Percentiles rank a stretch among this genome's conserved stretches.
Conservation (phyloP, 352 stramenopile species). For the Phytophthora fragariae region DNA sequence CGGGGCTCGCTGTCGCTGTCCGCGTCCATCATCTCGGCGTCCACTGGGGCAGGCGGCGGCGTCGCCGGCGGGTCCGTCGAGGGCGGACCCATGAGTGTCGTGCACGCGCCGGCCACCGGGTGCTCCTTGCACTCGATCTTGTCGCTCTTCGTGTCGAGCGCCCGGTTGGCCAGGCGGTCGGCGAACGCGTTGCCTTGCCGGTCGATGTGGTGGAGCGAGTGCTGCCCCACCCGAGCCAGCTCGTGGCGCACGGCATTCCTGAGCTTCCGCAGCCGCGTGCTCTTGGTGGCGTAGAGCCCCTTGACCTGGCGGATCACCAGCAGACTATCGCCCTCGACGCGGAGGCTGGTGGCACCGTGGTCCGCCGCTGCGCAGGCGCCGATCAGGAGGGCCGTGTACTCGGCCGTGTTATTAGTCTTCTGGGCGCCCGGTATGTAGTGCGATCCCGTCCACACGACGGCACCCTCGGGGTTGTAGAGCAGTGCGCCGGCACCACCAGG, state of each 20-base stretch:
- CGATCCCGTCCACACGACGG: too few species aligned
- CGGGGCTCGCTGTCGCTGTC: background rate
- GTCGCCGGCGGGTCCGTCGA: background rate
- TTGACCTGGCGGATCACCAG: too few species aligned
- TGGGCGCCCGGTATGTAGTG: too few species aligned
- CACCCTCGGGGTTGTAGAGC: too few species aligned
- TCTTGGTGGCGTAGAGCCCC: background rate
- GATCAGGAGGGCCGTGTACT: too few species aligned
- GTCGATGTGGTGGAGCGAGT: slow-evolving; percentile 25
- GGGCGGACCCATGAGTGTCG: background rate
- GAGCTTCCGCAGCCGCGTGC: background rate
- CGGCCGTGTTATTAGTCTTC: too few species aligned
- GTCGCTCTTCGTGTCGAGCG: slow-evolving; percentile 1
- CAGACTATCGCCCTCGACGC: too few species aligned
- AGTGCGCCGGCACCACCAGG: too few species aligned
- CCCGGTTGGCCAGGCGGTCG: slow-evolving; percentile 27
- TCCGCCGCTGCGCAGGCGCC: too few species aligned
- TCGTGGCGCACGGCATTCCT: background rate
- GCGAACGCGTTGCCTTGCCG: slow-evolving; percentile 25
- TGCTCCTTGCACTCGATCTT: too few species aligned
- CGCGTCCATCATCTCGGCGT: background rate
- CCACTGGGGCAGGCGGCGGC: too few species aligned
- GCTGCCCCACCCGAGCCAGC: background rate
- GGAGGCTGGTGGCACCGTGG: too few species aligned
- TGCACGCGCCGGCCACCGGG: background rate